These are phyloP conservation scores for Austroboletus niveus DNA, from an alignment of 1,284 basidiomycete genomes.

Conservation along the genomic window DNA sequence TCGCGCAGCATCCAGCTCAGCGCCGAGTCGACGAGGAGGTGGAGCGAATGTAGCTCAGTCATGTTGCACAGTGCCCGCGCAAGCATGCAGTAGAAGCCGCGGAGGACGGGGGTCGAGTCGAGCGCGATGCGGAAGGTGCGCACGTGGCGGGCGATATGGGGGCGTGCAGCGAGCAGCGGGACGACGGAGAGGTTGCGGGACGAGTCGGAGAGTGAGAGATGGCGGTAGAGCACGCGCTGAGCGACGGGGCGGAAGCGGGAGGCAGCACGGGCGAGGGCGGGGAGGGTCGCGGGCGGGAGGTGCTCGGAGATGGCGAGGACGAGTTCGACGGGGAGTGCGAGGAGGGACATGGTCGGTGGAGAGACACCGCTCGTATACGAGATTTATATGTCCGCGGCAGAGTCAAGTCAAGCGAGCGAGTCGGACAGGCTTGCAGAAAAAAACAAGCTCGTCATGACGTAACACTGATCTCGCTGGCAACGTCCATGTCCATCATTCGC, in stretches of 20 bases:
- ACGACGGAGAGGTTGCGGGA: slow-evolving; percentile 49
- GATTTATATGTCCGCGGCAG: background rate
- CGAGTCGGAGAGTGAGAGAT: slow-evolving; percentile 45
- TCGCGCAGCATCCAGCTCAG: slow-evolving; percentile 53
- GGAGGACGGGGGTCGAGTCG: slow-evolving; percentile 41
- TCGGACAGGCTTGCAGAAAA: background rate
- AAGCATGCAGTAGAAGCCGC: slow-evolving; percentile 49
- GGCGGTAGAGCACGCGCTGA: slow-evolving; percentile 60
- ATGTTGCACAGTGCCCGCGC: slow-evolving; percentile 53
- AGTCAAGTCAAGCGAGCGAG: background rate
- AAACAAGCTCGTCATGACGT: slow-evolving; percentile 6
- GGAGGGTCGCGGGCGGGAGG: slow-evolving; percentile 41
- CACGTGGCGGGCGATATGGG: slow-evolving; percentile 55
- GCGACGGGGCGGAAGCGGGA: slow-evolving; percentile 46
- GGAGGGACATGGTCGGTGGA: slow-evolving; percentile 19
- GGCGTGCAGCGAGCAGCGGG: slow-evolving; percentile 50
- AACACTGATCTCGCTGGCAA: slow-evolving; percentile 7
- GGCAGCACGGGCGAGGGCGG: slow-evolving; percentile 45
- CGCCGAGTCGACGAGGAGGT: slow-evolving; percentile 50
- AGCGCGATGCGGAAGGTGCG: slow-evolving; percentile 56
- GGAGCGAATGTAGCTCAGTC: slow-evolving; percentile 55
- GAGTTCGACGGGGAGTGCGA: slow-evolving; percentile 53
- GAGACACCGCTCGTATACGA: background rate
- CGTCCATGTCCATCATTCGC: slow-evolving; percentile 6
- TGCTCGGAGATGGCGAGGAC: slow-evolving; percentile 44